Evolutionary conservation across 306 rosid species (phyloP).

Genomic region (Prunus mongolica): DNA sequence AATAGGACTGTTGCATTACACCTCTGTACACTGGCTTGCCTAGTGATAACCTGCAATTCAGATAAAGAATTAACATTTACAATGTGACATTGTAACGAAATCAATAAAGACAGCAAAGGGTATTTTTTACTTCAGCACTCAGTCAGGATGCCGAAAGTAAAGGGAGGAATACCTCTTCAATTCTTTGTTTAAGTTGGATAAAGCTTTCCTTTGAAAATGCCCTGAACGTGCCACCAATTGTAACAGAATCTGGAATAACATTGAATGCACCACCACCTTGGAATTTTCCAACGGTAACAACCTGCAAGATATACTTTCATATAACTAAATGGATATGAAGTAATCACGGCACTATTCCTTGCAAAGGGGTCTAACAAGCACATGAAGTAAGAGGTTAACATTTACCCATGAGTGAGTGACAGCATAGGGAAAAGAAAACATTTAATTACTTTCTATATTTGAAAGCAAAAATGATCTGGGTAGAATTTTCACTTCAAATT

Average conservation of each 20-base stretch:
- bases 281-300: slow-evolving; percentile 64
- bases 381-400: background rate
- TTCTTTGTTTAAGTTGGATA: slow-evolving; percentile 43
- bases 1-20: slow-evolving; percentile 48
- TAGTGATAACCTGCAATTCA: slow-evolving; percentile 34
- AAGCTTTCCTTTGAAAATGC: slow-evolving; percentile 61
- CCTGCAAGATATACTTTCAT: slow-evolving; percentile 37
- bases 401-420: background rate
- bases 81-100: background rate
- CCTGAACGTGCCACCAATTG: slow-evolving; percentile 86
- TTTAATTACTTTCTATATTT: background rate
- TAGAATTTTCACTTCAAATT: background rate
- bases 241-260: slow-evolving; percentile 85
- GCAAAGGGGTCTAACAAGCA: background rate
- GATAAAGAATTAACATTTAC: background rate
- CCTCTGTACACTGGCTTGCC: slow-evolving; percentile 48
- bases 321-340: background rate
- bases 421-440: background rate
- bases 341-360: background rate
- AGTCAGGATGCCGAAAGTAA: background rate
- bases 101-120: background rate
- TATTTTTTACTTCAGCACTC: background rate
- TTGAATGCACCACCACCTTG: slow-evolving; percentile 84
- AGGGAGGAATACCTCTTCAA: slow-evolving; percentile 55
- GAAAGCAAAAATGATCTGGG: background rate